Percentiles rank a stretch among this genome's conserved stretches.
phyloP scores from a whole-genome alignment of 1,139 yeast genomes.

The Blastobotrys buckinghamii region DNA sequence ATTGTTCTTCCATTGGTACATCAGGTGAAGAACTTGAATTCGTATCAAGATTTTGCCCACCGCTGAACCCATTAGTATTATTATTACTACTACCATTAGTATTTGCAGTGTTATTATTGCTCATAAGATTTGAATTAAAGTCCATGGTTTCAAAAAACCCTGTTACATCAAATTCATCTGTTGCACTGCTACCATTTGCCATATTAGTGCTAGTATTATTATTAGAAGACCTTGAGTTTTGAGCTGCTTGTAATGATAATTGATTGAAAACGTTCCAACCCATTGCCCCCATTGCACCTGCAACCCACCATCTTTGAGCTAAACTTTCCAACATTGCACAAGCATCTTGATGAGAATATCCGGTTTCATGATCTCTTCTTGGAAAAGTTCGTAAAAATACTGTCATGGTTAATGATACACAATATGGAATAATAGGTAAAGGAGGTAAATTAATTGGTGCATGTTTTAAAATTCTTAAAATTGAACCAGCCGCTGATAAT shows the following conservation, averaged over 20 bases:
- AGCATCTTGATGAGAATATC: conserved; percentile 28
- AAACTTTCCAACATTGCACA: conserved; percentile 27
- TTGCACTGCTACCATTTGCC: not conserved
- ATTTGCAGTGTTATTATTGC: not conserved
- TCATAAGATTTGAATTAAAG: not conserved
- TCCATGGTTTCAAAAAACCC: conserved; percentile 1
- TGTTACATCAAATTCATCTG: conserved; percentile 6
- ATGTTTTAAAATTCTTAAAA: conserved; percentile 26
- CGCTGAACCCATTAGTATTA: not conserved
- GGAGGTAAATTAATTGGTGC: conserved; percentile 26
- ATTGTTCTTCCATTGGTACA: conserved; percentile 26
- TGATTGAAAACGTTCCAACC: conserved; percentile 30
- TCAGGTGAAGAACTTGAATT: not conserved
- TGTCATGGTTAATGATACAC: conserved; percentile 32
- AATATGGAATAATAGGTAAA: conserved; percentile 32
- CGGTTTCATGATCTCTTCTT: conserved; percentile 26
- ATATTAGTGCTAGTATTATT: not conserved
- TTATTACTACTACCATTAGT: not conserved
- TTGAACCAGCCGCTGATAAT: conserved; percentile 29
- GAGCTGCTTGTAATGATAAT: conserved; percentile 10
- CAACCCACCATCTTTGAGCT: conserved; percentile 35
- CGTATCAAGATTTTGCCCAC: not conserved
- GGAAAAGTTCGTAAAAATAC: conserved; percentile 33
- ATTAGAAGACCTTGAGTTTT: no score
- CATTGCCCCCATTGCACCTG: conserved; percentile 36